Evolutionary conservation across 805 yeast genomes (phyloP).

Genomic region (Teunomyces stri): DNA sequence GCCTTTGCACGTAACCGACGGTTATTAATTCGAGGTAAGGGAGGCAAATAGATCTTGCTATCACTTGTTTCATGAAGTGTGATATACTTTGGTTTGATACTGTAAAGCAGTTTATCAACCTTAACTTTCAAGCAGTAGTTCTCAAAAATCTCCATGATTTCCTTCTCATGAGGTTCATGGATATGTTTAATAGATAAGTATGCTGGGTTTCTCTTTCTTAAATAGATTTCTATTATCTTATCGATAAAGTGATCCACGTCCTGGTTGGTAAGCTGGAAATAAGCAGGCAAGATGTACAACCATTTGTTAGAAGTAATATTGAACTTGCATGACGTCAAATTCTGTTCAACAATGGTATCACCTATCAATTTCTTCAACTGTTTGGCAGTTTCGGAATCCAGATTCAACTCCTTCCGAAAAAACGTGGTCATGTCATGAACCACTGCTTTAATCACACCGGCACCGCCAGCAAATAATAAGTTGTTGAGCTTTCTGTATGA

Average conservation of each 20-base stretch:
- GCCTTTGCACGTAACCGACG: conserved; percentile 30
- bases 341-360: neutral
- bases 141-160: conserved; percentile 17
- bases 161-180: conserved; percentile 10
- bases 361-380: conserved; percentile 22
- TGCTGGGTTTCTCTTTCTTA: conserved; percentile 16
- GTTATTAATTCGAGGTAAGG: conserved; percentile 31
- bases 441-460: conserved; percentile 30
- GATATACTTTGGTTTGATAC: conserved; percentile 13
- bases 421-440: conserved; percentile 34
- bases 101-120: conserved; percentile 25
- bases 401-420: conserved; percentile 27
- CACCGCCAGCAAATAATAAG: conserved; percentile 26
- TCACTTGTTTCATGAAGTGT: conserved; percentile 23
- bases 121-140: conserved; percentile 24
- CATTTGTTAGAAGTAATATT: conserved; percentile 13
- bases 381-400: conserved; percentile 12
- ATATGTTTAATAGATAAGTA: conserved; percentile 3
- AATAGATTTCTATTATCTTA: conserved; percentile 29
- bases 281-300: conserved; percentile 28
- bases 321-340: conserved; percentile 6
- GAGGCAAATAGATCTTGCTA: conserved; percentile 28
- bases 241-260: conserved; percentile 28
- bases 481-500: conserved; percentile 32
- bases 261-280: conserved; percentile 20